Evolutionary conservation across 202 grass and related monocot species (phyloP), one percentile per base, ranked within the genome.

Genomic region (Hordeum pubiflorum): DNA sequence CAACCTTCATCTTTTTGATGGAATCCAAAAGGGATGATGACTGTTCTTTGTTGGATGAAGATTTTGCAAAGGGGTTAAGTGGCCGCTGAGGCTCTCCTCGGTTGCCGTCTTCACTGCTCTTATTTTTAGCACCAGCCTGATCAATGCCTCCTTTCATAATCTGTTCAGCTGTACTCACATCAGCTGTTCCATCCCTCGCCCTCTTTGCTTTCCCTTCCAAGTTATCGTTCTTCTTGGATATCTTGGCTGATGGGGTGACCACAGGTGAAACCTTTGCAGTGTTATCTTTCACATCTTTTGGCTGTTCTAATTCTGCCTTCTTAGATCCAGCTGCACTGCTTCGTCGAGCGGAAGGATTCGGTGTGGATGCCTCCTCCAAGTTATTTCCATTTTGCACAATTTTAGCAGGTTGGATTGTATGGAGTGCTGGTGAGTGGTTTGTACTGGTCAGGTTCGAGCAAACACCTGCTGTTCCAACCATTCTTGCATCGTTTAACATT

Each of bases 21-120:
- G 91, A 93, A 77, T 93, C 91, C 41, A 90, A 65, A 54, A 93
- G 73, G 22, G 83, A 82, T 44, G 88, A 65, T 54, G 88, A 75
- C 4, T 89, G 84, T 29, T 87, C 86, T 77, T 87, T 85, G 78
- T 31, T 82, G n/a, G 69, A 88, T 23, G 81, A 72, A 0, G 77
- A 82, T 87, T 89, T 94, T 23, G 86, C 86, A 21, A 91, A 94
- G 11, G 91, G 91, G 65, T 94, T 94, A 63, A 82, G 74, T 24
- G 91, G 88, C 13, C 80, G 40, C 50, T 89, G 80, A 48, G 68
- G 60, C 58, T 82, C 74, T 80, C 15, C 61, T 63, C 3, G 41
- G 33, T 44, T 71, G 43, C 46, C 14, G 6, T 80, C 69, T 58
- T 58, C 75, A 13, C 13, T 69, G 33, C 48, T 67, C 36, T 50